These are phyloP conservation scores for Calocera viscosa DNA, from an alignment of 768 basidiomycete species.

Conservation along the genomic window DNA sequence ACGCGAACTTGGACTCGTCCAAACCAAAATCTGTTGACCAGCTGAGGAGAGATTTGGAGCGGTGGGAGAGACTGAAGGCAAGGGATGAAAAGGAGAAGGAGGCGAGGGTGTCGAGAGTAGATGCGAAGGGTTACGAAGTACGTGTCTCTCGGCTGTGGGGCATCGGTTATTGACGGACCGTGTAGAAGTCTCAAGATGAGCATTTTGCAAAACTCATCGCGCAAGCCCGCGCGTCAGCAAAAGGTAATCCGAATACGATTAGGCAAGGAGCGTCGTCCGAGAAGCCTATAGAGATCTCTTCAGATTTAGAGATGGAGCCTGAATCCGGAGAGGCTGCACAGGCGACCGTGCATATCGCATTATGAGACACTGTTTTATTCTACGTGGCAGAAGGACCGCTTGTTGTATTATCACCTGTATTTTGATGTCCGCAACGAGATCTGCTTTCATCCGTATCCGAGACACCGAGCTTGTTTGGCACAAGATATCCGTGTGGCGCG, in stretches of 20 bases:
- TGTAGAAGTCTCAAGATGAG: neutral
- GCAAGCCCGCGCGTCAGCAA: neutral
- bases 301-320: neutral
- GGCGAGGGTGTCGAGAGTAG: conserved; percentile 33
- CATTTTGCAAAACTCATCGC: conserved; percentile 5
- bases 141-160: neutral
- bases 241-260: neutral
- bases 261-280: neutral
- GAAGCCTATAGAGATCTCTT: neutral
- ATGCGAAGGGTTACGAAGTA: conserved; percentile 34
- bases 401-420: too few species aligned
- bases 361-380: neutral
- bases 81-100: conserved; percentile 25
- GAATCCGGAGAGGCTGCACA: neutral
- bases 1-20: conserved; percentile 56
- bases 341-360: neutral
- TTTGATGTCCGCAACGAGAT: too few species aligned
- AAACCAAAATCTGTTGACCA: conserved; percentile 37
- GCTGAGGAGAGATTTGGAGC: conserved; percentile 41
- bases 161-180: neutral
- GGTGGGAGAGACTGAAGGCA: conserved; percentile 43
- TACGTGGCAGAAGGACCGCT: too few species aligned
- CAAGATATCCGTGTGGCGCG: too few species aligned
- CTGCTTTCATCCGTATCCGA: too few species aligned
- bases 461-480: too few species aligned